A percentile compares a stretch with the other conserved stretches of the same genome.
phyloP scores from a whole-genome alignment of 768 basidiomycete genomes.

The Chalciporus piperatus region DNA sequence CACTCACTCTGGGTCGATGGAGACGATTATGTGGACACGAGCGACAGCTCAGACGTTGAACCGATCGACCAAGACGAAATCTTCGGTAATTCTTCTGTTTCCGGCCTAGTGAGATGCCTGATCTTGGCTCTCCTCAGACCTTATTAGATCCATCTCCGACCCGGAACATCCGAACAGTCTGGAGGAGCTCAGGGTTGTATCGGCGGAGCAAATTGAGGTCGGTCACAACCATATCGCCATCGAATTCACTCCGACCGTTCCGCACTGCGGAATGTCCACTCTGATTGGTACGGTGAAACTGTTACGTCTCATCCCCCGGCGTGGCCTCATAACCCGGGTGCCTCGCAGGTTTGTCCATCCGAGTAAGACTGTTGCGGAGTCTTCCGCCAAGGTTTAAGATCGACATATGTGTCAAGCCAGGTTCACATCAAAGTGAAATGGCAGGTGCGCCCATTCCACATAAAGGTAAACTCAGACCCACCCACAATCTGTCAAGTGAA shows the following conservation, averaged over 20 bases:
- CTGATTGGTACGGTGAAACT: constrained; percentile 66
- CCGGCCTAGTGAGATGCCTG: constrained; percentile 1
- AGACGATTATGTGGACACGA: constrained; percentile 36
- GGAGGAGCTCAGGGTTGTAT: constrained; percentile 95
- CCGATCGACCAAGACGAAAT: constrained; percentile 91
- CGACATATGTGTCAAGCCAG: constrained; percentile 89
- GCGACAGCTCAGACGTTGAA: constrained; percentile 44
- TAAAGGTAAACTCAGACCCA: neutral
- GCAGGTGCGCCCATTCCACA: constrained; percentile 53
- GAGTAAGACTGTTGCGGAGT: constrained; percentile 85
- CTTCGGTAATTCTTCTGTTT: constrained; percentile 56
- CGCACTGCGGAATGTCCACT: constrained; percentile 97
- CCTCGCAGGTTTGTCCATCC: constrained; percentile 81
- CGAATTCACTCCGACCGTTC: constrained; percentile 96
- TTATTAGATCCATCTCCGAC: constrained; percentile 89
- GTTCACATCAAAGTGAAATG: constrained; percentile 93
- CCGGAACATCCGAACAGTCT: constrained; percentile 94
- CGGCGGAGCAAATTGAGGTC: constrained; percentile 75
- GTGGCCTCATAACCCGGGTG: neutral
- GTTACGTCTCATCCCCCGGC: neutral
- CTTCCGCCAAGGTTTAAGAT: constrained; percentile 93
- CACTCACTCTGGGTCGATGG: constrained; percentile 66
- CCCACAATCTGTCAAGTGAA: constrained; percentile 59
- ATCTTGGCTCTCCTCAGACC: constrained; percentile 48
- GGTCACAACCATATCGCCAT: constrained; percentile 68